Percentiles rank a stretch among this genome's conserved stretches.
These are phyloP conservation scores for Apiospora malaysiana DNA, from an alignment of 2,329 filamentous ascomycete genomes.

Conservation along the genomic window DNA sequence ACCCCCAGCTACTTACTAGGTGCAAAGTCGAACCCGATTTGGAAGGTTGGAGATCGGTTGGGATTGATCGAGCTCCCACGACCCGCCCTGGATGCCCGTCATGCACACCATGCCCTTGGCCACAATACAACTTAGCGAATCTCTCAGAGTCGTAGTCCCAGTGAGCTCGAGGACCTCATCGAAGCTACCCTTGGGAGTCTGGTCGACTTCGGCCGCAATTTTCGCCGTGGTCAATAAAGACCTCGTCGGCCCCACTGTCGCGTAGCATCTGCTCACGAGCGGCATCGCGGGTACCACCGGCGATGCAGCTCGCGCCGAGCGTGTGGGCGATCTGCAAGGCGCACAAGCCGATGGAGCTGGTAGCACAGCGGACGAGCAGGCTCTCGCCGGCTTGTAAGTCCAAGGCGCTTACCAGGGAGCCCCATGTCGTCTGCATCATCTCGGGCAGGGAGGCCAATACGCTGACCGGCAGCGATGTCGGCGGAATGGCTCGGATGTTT, in stretches of 20 bases:
- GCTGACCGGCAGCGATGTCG: constrained; percentile 35
- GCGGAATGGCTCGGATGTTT: constrained; percentile 45
- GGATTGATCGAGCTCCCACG: constrained; percentile 30
- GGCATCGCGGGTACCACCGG: constrained; percentile 46
- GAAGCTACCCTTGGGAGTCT: constrained; percentile 38
- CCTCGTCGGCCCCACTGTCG: constrained; percentile 47
- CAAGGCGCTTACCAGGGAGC: constrained; percentile 47
- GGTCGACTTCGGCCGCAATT: constrained; percentile 43
- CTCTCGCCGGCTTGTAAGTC: constrained; percentile 46
- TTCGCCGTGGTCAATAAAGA: constrained; percentile 50
- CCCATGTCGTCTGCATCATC: constrained; percentile 58
- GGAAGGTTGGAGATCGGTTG: constrained; percentile 26
- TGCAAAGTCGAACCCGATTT: constrained; percentile 27
- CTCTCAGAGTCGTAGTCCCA: constrained; percentile 47
- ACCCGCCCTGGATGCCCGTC: constrained; percentile 41
- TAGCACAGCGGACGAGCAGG: constrained; percentile 55
- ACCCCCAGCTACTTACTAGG: constrained; percentile 18
- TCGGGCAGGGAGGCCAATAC: constrained; percentile 52
- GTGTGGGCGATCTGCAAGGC: constrained; percentile 51
- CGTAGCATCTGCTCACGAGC: constrained; percentile 44
- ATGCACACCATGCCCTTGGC: constrained; percentile 50
- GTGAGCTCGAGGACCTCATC: constrained; percentile 55
- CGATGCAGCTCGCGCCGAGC: constrained; percentile 44
- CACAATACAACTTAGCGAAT: constrained; percentile 48
- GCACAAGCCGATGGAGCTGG: constrained; percentile 53